Percentiles rank a stretch among this genome's conserved stretches.
phyloP scores from a whole-genome alignment of 768 basidiomycete species.

The Trametes sanguinea region DNA sequence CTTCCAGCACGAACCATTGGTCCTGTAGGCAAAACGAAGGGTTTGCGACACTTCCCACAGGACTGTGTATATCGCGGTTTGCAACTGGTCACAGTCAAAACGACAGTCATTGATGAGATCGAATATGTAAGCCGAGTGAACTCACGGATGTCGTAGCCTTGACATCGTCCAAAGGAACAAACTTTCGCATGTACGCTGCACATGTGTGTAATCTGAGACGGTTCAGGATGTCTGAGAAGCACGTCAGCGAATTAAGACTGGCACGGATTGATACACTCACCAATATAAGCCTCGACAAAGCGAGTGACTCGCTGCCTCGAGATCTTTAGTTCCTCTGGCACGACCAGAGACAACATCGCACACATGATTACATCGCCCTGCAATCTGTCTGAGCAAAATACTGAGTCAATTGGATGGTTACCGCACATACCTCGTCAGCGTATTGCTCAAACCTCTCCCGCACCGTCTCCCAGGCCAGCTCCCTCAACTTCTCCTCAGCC shows the following conservation, averaged over 20 bases:
- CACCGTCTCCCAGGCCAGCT: constrained; percentile 59
- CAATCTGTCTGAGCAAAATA: constrained; percentile 5
- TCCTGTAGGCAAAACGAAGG: constrained; percentile 41
- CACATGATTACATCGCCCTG: constrained; percentile 85
- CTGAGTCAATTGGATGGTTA: neutral
- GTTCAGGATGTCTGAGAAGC: constrained; percentile 56
- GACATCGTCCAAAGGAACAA: constrained; percentile 52
- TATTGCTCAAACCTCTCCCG: constrained; percentile 59
- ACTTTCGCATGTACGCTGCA: constrained; percentile 78
- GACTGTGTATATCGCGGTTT: constrained; percentile 71
- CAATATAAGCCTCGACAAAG: constrained; percentile 74
- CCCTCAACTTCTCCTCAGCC: constrained; percentile 53
- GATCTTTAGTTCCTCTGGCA: constrained; percentile 58
- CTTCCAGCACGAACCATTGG: constrained; percentile 27
- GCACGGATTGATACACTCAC: constrained; percentile 39
- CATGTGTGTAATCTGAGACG: constrained; percentile 62
- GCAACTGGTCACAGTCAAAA: constrained; percentile 46
- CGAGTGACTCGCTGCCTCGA: constrained; percentile 43
- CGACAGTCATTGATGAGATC: neutral
- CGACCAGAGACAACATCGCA: constrained; percentile 67
- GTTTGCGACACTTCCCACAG: constrained; percentile 71
- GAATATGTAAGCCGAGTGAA: neutral
- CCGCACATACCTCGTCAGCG: constrained; percentile 55
- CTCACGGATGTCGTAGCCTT: constrained; percentile 55
- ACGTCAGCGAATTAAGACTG: constrained; percentile 11